Evolutionary conservation across 176 grass and related monocot genomes (phyloP).

Genomic region (Bothriochloa decipiens): DNA sequence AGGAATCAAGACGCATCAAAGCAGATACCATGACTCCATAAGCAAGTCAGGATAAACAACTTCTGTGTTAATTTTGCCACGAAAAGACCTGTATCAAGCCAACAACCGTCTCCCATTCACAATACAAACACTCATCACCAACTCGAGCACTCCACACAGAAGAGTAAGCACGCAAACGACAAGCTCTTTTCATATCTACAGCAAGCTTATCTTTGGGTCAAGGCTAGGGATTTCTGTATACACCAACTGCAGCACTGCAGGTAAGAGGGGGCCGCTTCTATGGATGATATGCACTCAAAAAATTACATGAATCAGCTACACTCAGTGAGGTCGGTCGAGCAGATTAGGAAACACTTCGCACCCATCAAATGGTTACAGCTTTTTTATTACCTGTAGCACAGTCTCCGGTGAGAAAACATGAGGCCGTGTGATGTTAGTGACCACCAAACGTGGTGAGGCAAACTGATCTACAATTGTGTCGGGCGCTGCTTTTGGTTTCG

Average conservation of each 20-base stretch:
- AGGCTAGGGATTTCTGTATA: conserved; percentile 60
- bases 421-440: conserved; percentile 68
- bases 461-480: conserved; percentile 54
- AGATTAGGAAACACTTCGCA: conserved; percentile 57
- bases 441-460: conserved; percentile 47
- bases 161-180: conserved; percentile 44
- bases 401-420: conserved; percentile 69
- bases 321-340: conserved; percentile 44
- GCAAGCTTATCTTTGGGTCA: conserved; percentile 69
- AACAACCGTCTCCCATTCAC: conserved; percentile 43
- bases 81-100: conserved; percentile 54
- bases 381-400: conserved; percentile 71
- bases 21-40: not conserved
- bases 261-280: conserved; percentile 42
- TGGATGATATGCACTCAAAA: conserved; percentile 64
- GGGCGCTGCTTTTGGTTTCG: conserved; percentile 53
- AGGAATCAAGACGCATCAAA: not conserved
- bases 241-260: conserved; percentile 51
- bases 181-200: conserved; percentile 62
- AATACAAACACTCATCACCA: conserved; percentile 51
- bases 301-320: conserved; percentile 73
- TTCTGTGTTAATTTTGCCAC: conserved; percentile 40
- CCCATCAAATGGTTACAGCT: conserved; percentile 58
- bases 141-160: conserved; percentile 40
- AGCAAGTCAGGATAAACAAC: conserved; percentile 8